A percentile compares a stretch with the other conserved stretches of the same genome.
Conservation (phyloP, 345 rosid genomes). For the Clausena lansium region DNA sequence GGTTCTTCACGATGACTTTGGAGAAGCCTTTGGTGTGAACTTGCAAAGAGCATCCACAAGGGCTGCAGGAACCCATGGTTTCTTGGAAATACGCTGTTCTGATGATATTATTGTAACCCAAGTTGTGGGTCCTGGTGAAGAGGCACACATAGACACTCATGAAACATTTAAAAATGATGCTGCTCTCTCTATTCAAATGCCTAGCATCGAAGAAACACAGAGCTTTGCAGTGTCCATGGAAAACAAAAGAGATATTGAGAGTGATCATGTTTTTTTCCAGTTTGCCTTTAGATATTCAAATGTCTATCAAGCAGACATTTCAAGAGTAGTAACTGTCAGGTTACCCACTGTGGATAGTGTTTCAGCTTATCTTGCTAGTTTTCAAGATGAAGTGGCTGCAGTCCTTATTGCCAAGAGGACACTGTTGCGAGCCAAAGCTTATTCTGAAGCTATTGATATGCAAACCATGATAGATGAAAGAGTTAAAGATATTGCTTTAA, state of each 20-base stretch:
- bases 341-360: conserved; percentile 84
- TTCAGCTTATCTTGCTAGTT: conserved; percentile 78
- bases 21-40: conserved; percentile 97
- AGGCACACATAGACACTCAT: conserved; percentile 69
- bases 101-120: conserved; percentile 88
- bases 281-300: conserved; percentile 75
- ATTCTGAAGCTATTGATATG: conserved; percentile 70
- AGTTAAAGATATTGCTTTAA: conserved; percentile 78
- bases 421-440: conserved; percentile 64
- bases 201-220: conserved; percentile 92
- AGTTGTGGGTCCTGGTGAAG: conserved; percentile 98
- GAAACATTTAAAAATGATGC: conserved; percentile 67
- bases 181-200: conserved; percentile 75
- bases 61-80: conserved; percentile 82
- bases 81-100: conserved; percentile 90
- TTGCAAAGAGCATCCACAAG: conserved; percentile 91
- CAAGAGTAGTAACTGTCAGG: conserved; percentile 79
- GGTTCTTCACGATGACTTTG: conserved; percentile 97
- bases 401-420: conserved; percentile 91
- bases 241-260: conserved; percentile 72
- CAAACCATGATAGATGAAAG: conserved; percentile 81
- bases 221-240: conserved; percentile 90
- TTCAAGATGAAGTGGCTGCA: conserved; percentile 84
- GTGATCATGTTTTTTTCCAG: conserved; percentile 73
- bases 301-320: conserved; percentile 82